Evolutionary conservation across 352 stramenopile genomes (phyloP), one percentile per base, ranked within the genome.

Genomic region (Phytophthora pseudosyringae): DNA sequence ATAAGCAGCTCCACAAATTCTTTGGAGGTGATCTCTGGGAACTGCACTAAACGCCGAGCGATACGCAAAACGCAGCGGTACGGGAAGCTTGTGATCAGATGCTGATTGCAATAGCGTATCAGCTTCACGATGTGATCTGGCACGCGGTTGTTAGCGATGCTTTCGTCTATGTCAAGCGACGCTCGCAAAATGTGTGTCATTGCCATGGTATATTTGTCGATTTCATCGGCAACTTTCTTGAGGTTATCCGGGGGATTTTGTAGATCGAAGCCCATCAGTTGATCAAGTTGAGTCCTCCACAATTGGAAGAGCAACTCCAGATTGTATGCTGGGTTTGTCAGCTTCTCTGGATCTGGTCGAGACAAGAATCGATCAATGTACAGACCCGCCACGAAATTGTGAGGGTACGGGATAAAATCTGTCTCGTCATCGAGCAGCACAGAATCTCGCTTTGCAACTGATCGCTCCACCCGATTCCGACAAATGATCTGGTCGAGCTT

Each of bases 261-360:
- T 1, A 92, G 56, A 67, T 91, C 77, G 31, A 87, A 82, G 12
- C 67, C 67, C 64, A 92, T 84, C 9, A 94, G 52, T 15, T 60
- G 61, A 28, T 84, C 61, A 29, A 90, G 67, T 40, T 91, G 65
- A 3, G 75, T 74, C n/a, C 76, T 82, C 86, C 86, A 94, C 28
- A 84, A 39, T 36, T 87, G 82, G 48, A 93, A 93, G 1, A 94
- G 67, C 10, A 91, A 52, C 60, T 93, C 81, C 39, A 94, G 69
- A 56, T 93, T 93, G 58, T 93, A 90, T 4, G 81, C 78, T 36
- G 86, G 78, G 29, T 91, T 91, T 25, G 86, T 94, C 28, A 94
- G 41, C 25, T 84, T 75, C 49, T 91, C 81, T 21, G 83, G 81
- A 51, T 94, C 86, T 1, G 86, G 86, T 12, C 76, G 71, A 44